phyloP scores from a whole-genome alignment of 495 filamentous ascomycete species.

The Aspergillus sclerotiicarbonarius region DNA sequence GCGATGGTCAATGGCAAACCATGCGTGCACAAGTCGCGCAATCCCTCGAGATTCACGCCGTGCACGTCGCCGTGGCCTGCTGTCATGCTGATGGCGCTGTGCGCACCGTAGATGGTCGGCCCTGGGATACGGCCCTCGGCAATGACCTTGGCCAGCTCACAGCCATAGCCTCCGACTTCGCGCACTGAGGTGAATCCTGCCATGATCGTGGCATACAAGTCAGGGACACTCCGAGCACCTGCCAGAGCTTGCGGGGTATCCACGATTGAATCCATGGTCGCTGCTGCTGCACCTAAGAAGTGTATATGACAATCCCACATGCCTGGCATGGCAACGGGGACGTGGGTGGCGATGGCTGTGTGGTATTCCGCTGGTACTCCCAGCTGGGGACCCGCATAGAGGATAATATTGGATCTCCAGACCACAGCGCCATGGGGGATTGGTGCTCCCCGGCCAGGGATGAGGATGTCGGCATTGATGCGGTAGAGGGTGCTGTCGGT shows the following conservation, averaged over 20 bases:
- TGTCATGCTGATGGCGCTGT: slow-evolving; percentile 41
- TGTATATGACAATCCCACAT: slow-evolving; percentile 55
- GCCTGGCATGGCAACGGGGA: slow-evolving; percentile 50
- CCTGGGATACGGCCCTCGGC: slow-evolving; percentile 45
- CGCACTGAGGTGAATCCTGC: slow-evolving; percentile 54
- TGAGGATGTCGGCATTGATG: slow-evolving; percentile 40
- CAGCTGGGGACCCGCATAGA: slow-evolving; percentile 36
- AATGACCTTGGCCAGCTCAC: slow-evolving; percentile 43
- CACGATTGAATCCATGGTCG: slow-evolving; percentile 7
- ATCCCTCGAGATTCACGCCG: slow-evolving; percentile 29
- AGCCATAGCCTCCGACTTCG: slow-evolving; percentile 46
- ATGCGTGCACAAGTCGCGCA: slow-evolving; percentile 29
- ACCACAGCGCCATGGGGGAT: slow-evolving; percentile 39
- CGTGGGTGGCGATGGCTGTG: slow-evolving; percentile 13
- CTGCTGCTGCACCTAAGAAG: slow-evolving; percentile 26
- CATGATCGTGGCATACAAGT: slow-evolving; percentile 41
- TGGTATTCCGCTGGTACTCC: slow-evolving; percentile 35
- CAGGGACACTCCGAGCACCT: slow-evolving; percentile 37
- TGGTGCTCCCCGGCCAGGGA: slow-evolving; percentile 45
- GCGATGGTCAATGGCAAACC: slow-evolving; percentile 29
- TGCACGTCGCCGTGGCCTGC: slow-evolving; percentile 50
- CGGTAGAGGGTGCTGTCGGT: slow-evolving; percentile 7
- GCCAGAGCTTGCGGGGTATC: slow-evolving; percentile 18
- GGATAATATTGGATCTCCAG: slow-evolving; percentile 39
- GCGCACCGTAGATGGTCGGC: slow-evolving; percentile 47